Conservation (phyloP, 108 stramenopile species). For the Cyclotella atomus region DNA sequence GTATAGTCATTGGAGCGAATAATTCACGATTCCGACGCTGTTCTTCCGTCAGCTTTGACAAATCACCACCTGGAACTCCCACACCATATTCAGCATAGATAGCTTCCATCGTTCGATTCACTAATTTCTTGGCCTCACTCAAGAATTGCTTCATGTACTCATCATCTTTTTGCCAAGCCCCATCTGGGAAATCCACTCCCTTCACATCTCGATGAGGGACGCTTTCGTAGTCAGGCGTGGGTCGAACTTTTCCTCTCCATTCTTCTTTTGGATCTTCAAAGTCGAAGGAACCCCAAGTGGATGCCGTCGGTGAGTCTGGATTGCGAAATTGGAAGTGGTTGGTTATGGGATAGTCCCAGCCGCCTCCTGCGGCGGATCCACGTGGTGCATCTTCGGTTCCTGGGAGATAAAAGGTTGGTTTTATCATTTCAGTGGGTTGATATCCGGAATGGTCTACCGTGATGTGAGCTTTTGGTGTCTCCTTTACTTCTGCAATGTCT, state of each 20-base stretch:
- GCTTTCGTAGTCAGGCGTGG: slow-evolving; percentile 28
- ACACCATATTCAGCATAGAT: slow-evolving; percentile 55
- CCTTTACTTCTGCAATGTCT: background rate
- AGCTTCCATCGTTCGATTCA: slow-evolving; percentile 68
- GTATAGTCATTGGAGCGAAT: slow-evolving; percentile 27
- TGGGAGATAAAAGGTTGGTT: slow-evolving; percentile 19
- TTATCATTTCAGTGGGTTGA: slow-evolving; percentile 14
- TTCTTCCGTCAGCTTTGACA: slow-evolving; percentile 18
- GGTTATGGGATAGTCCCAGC: slow-evolving; percentile 28
- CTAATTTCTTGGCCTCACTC: slow-evolving; percentile 61
- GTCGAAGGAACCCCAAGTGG: slow-evolving; percentile 38
- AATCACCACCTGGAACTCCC: slow-evolving; percentile 14
- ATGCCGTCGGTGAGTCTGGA: slow-evolving; percentile 17
- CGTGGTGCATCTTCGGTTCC: slow-evolving; percentile 37
- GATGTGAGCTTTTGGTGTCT: background rate
- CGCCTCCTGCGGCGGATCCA: slow-evolving; percentile 31
- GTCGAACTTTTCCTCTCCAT: slow-evolving; percentile 42
- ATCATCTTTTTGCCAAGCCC: slow-evolving; percentile 66
- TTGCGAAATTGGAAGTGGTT: slow-evolving; percentile 44
- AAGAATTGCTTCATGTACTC: slow-evolving; percentile 67
- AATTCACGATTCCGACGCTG: slow-evolving; percentile 9
- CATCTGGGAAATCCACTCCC: slow-evolving; percentile 45
- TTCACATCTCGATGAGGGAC: slow-evolving; percentile 42
- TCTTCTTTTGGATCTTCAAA: slow-evolving; percentile 39
- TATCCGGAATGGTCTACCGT: slow-evolving; percentile 20